Conservation (phyloP, 345 rosid genomes). For the Nephelium lappaceum region DNA sequence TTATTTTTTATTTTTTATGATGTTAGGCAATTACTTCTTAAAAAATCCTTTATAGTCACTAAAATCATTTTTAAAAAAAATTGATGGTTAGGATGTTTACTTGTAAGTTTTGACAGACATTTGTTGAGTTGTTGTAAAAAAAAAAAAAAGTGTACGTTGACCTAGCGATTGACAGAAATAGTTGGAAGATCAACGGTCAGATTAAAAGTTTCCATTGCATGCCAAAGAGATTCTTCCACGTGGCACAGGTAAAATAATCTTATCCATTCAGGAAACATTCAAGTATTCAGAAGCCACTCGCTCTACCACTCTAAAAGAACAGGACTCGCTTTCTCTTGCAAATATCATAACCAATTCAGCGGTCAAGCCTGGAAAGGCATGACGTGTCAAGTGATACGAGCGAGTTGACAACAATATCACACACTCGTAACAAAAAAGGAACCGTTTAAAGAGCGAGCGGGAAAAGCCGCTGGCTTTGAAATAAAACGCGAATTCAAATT, state of each 20-base stretch:
- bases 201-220: too few relatives aligned
- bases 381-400: neutral
- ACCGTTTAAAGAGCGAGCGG: slow-evolving; percentile 7
- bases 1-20: too few relatives aligned
- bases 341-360: too few relatives aligned
- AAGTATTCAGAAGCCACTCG: neutral
- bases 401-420: neutral
- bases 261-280: neutral
- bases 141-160: too few relatives aligned
- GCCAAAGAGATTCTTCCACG: neutral
- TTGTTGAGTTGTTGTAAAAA: too few relatives aligned
- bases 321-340: neutral
- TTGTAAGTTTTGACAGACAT: too few relatives aligned
- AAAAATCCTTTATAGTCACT: too few relatives aligned
- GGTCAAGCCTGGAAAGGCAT: too few relatives aligned
- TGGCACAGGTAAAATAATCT: neutral
- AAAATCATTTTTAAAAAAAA: too few relatives aligned
- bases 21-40: too few relatives aligned
- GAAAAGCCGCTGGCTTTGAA: slow-evolving; percentile 1
- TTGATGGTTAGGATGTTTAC: too few relatives aligned
- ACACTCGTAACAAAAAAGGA: neutral
- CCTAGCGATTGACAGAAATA: neutral
- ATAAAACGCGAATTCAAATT: neutral
- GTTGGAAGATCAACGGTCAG: neutral
- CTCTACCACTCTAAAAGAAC: too few relatives aligned